Conservation (phyloP, 495 filamentous ascomycete species). For the Tuber aestivum region DNA sequence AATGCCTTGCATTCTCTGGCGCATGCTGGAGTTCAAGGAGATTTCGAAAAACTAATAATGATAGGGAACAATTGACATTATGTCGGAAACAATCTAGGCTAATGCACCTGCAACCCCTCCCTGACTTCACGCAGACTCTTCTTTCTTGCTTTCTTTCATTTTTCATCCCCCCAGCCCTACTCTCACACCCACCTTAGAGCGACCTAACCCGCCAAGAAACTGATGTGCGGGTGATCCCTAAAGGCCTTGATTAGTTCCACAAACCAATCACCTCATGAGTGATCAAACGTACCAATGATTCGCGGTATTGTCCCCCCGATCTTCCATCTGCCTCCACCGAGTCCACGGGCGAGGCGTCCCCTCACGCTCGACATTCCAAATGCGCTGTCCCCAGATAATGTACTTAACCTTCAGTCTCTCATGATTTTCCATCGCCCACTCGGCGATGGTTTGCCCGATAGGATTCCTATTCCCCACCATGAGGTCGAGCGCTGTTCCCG, state of each 20-base stretch:
- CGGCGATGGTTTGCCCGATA: slow-evolving; percentile 45
- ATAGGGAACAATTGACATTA: background rate
- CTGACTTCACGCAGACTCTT: background rate
- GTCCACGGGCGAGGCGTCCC: slow-evolving; percentile 42
- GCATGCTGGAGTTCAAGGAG: background rate
- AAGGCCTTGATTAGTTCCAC: background rate
- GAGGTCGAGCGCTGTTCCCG: slow-evolving; percentile 46
- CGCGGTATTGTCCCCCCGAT: slow-evolving; percentile 43
- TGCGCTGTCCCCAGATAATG: slow-evolving; percentile 44
- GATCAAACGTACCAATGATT: slow-evolving; percentile 45
- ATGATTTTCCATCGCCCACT: slow-evolving; percentile 49
- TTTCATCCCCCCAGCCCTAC: background rate
- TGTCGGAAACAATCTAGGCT: background rate
- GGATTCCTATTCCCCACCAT: slow-evolving; percentile 40
- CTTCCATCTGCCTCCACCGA: slow-evolving; percentile 46
- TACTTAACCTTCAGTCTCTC: slow-evolving; percentile 46
- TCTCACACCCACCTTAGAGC: background rate
- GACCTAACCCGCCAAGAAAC: slow-evolving; percentile 10
- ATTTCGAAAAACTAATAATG: background rate
- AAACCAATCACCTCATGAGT: background rate
- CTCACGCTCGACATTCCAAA: slow-evolving; percentile 46
- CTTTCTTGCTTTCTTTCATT: background rate
- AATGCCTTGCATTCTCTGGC: background rate
- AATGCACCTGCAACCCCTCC: background rate
- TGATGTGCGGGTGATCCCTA: slow-evolving; percentile 20